Percentiles rank a stretch among this genome's conserved stretches.
Conservation (phyloP, 2,329 filamentous ascomycete species). For the Aspergillus calidoustus region DNA sequence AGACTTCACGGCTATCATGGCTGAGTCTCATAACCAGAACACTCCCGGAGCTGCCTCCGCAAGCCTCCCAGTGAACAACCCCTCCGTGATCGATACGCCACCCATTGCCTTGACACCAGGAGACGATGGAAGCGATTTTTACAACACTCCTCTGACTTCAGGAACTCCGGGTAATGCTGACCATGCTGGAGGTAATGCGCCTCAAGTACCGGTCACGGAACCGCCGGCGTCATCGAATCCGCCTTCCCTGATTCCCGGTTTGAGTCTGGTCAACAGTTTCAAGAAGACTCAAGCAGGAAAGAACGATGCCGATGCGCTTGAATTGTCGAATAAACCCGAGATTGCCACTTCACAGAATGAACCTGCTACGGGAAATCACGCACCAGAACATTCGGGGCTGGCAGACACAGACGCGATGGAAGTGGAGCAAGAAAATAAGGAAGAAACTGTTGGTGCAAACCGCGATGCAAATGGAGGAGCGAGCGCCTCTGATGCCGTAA, state of each 20-base stretch:
- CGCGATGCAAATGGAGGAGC: conserved; percentile 9
- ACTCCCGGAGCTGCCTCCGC: conserved; percentile 24
- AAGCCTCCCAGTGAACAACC: conserved; percentile 31
- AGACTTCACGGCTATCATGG: conserved; percentile 29
- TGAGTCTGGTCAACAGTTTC: conserved; percentile 37
- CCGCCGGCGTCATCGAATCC: conserved; percentile 23
- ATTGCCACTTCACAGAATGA: not conserved
- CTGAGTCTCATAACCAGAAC: conserved; percentile 26
- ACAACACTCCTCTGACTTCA: conserved; percentile 43
- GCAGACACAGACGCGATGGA: conserved; percentile 33
- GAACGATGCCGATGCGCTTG: conserved; percentile 9
- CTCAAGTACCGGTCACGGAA: conserved; percentile 19
- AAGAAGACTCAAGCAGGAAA: conserved; percentile 20
- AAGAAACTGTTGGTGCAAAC: conserved; percentile 6
- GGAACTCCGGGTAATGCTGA: conserved; percentile 33
- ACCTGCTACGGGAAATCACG: conserved; percentile 7
- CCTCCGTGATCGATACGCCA: conserved; percentile 35
- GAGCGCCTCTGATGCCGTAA: conserved; percentile 15
- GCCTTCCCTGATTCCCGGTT: conserved; percentile 40
- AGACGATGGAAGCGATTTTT: conserved; percentile 49
- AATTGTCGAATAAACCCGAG: conserved; percentile 4
- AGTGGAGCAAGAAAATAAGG: conserved; percentile 26
- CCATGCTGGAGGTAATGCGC: conserved; percentile 10
- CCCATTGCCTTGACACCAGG: conserved; percentile 35
- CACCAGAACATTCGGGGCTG: conserved; percentile 13